Conservation (phyloP, 768 basidiomycete species). For the Lentinula edodes region DNA sequence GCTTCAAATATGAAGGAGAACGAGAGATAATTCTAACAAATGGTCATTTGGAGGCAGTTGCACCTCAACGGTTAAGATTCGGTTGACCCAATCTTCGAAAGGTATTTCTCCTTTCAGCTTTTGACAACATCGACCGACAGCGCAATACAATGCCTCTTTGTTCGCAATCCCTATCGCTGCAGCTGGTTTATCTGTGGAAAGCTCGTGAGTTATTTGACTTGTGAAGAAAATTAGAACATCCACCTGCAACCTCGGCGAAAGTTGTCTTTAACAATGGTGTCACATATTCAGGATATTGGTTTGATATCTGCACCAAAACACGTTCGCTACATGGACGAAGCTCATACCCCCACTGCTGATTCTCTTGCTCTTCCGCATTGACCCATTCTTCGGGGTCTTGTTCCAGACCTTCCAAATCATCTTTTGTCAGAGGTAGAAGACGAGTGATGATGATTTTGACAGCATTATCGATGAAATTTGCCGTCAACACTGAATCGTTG, state of each 20-base stretch:
- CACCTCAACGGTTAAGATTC: slow-evolving; percentile 55
- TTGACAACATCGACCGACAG: slow-evolving; percentile 75
- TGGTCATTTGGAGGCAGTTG: slow-evolving; percentile 41
- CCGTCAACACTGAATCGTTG: slow-evolving; percentile 45
- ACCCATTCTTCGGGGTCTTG: slow-evolving; percentile 95
- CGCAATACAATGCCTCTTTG: slow-evolving; percentile 86
- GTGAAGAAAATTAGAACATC: slow-evolving; percentile 13
- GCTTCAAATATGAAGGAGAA: background rate
- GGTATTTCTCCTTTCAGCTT: slow-evolving; percentile 59
- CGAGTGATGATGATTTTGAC: slow-evolving; percentile 74
- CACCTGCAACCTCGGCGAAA: slow-evolving; percentile 61
- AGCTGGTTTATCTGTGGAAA: slow-evolving; percentile 35
- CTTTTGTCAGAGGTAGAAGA: slow-evolving; percentile 78
- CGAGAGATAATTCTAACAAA: slow-evolving; percentile 34
- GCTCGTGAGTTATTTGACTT: background rate
- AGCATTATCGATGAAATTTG: slow-evolving; percentile 68
- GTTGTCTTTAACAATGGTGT: slow-evolving; percentile 56
- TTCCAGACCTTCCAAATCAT: slow-evolving; percentile 81
- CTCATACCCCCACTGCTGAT: slow-evolving; percentile 91
- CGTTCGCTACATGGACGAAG: slow-evolving; percentile 91
- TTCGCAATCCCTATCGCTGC: slow-evolving; percentile 59
- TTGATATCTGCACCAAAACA: slow-evolving; percentile 76
- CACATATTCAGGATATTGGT: slow-evolving; percentile 65
- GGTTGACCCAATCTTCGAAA: slow-evolving; percentile 65
- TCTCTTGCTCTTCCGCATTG: slow-evolving; percentile 82